Evolutionary conservation across 441 rosid species (phyloP).

Genomic region (Aquilaria agallochum): DNA sequence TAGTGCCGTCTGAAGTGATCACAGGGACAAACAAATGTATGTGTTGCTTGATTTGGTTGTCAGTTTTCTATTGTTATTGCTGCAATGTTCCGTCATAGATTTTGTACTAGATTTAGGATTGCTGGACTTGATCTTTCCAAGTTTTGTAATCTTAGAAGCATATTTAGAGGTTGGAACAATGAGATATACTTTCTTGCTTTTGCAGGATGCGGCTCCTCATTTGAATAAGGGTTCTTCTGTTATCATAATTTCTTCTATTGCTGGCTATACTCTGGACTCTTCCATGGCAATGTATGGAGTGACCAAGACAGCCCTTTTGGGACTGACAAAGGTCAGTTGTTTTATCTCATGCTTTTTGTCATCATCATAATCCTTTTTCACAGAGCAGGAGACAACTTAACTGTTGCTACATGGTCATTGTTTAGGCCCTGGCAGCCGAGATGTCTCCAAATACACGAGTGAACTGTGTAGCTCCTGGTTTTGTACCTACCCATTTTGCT

Average conservation of each 20-base stretch:
- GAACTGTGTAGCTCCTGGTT: constrained; percentile 85
- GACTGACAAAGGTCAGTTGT: constrained; percentile 70
- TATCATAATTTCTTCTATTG: constrained; percentile 69
- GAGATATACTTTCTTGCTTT: not conserved
- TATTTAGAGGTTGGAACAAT: not conserved
- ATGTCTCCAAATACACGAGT: constrained; percentile 84
- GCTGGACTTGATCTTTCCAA: not conserved
- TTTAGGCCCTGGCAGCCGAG: constrained; percentile 82
- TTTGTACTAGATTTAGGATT: not conserved
- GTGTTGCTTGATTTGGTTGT: not conserved
- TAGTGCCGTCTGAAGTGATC: not conserved
- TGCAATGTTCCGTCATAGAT: not conserved
- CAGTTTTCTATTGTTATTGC: not conserved
- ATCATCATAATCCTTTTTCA: not conserved
- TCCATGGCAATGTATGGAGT: constrained; percentile 92
- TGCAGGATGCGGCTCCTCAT: constrained; percentile 80
- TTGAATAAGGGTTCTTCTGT: constrained; percentile 77
- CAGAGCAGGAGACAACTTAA: not conserved
- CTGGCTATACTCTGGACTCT: constrained; percentile 58
- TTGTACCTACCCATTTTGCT: constrained; percentile 84
- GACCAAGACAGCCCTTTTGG: constrained; percentile 91
- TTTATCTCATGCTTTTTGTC: constrained; percentile 6
- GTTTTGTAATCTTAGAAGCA: not conserved
- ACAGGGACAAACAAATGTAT: not conserved
- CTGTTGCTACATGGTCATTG: not conserved